Percentiles rank a stretch among this genome's conserved stretches.
phyloP scores from a whole-genome alignment of 1,284 basidiomycete species.

The Ceratobasidium sp. region DNA sequence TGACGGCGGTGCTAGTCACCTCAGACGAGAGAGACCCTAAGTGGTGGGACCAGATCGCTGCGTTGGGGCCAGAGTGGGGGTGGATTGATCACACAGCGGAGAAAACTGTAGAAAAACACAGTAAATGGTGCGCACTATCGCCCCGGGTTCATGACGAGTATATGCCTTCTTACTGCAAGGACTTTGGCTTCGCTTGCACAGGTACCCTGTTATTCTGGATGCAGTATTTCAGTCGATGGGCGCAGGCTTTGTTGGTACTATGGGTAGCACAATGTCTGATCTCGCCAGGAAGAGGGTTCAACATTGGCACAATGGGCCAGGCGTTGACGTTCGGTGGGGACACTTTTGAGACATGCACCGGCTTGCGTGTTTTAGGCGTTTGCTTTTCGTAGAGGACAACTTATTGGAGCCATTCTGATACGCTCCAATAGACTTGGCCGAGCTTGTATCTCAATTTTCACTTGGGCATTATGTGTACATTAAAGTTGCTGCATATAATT shows the following conservation, averaged over 20 bases:
- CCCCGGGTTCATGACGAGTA: no score
- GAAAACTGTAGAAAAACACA: slow-evolving; percentile 63
- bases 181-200: slow-evolving; percentile 49
- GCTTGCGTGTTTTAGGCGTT: no score
- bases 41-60: slow-evolving; percentile 72
- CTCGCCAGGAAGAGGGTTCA: slow-evolving; percentile 70
- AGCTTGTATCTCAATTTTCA: no score
- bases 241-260: slow-evolving; percentile 74
- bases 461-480: no score
- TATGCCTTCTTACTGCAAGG: no score
- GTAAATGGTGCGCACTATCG: slow-evolving; percentile 61
- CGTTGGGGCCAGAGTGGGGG: slow-evolving; percentile 64
- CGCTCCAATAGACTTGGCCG: no score
- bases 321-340: slow-evolving; percentile 68
- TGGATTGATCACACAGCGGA: slow-evolving; percentile 64
- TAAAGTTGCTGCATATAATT: no score
- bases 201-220: slow-evolving; percentile 76
- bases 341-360: no score
- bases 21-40: slow-evolving; percentile 70
- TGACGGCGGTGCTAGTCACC: slow-evolving; percentile 71
- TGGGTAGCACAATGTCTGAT: slow-evolving; percentile 73
- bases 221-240: slow-evolving; percentile 74
- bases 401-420: no score
- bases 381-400: no score
- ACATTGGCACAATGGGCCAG: slow-evolving; percentile 68